A percentile compares a stretch with the other conserved stretches of the same genome.
Conservation (phyloP, 2,329 filamentous ascomycete genomes). For the Arthrobotrys musiformis region DNA sequence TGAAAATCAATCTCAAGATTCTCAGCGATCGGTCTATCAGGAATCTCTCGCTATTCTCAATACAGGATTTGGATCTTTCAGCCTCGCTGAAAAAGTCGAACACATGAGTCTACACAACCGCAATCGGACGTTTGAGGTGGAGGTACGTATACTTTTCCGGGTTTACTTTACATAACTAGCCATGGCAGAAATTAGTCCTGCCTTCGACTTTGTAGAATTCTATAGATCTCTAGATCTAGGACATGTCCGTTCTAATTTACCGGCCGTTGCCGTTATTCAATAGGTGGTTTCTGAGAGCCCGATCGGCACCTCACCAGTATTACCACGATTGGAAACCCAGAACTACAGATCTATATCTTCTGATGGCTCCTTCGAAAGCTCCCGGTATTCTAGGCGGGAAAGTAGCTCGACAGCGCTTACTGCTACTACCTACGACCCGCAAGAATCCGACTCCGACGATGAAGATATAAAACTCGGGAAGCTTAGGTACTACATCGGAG, state of each 20-base stretch:
- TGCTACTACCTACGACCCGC: slow-evolving; percentile 3
- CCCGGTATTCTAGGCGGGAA: neutral
- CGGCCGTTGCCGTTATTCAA: neutral
- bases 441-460: slow-evolving; percentile 8
- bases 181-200: neutral
- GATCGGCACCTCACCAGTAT: neutral
- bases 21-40: slow-evolving; percentile 2
- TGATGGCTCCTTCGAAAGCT: neutral
- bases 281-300: neutral
- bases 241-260: neutral
- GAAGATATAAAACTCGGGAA: slow-evolving; percentile 1
- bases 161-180: no score
- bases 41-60: slow-evolving; percentile 1
- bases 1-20: slow-evolving; percentile 7
- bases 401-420: slow-evolving; percentile 5
- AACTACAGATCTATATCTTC: neutral
- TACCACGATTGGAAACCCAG: neutral
- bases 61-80: slow-evolving; percentile 5
- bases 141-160: neutral
- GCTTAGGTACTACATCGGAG: neutral
- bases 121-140: neutral
- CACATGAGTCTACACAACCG: neutral
- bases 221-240: neutral
- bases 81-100: slow-evolving; percentile 3
- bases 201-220: neutral